These are phyloP conservation scores for Bruguiera gymnorhiza DNA, from an alignment of 345 rosid species.

Conservation along the genomic window DNA sequence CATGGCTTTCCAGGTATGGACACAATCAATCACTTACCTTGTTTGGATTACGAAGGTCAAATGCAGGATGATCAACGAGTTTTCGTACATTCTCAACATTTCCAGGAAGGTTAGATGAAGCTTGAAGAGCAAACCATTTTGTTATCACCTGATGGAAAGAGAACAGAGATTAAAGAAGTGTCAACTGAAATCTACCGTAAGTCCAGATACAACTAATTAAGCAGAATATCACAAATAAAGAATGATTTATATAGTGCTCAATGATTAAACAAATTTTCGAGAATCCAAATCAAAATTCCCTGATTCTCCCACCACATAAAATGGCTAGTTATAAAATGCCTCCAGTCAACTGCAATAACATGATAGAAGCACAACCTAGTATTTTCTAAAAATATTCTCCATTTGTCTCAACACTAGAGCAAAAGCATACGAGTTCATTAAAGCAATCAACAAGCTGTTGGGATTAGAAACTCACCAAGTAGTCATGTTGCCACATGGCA, in stretches of 20 bases:
- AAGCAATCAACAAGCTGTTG: neutral
- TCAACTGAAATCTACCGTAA: neutral
- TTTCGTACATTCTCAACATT: conserved; percentile 78
- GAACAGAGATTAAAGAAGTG: conserved; percentile 2
- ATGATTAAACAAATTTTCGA: no score
- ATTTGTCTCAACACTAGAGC: neutral
- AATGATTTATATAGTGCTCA: no score
- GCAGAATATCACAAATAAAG: neutral
- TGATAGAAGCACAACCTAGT: neutral
- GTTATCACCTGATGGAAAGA: conserved; percentile 67
- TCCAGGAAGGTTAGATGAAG: conserved; percentile 73
- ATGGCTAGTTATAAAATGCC: no score
- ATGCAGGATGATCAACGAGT: conserved; percentile 77
- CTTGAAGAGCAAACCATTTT: conserved; percentile 97
- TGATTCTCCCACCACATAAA: no score
- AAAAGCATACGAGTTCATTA: neutral
- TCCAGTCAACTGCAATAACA: neutral
- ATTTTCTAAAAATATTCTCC: neutral
- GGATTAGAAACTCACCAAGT: conserved; percentile 50
- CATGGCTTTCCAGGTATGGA: neutral
- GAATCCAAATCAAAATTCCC: no score
- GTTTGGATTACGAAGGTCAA: conserved; percentile 88
- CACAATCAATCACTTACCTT: conserved; percentile 43
- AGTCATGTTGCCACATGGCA: conserved; percentile 81
- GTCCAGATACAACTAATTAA: neutral